Conservation (phyloP, 257 asterid species). For the Solanum commersonii region DNA sequence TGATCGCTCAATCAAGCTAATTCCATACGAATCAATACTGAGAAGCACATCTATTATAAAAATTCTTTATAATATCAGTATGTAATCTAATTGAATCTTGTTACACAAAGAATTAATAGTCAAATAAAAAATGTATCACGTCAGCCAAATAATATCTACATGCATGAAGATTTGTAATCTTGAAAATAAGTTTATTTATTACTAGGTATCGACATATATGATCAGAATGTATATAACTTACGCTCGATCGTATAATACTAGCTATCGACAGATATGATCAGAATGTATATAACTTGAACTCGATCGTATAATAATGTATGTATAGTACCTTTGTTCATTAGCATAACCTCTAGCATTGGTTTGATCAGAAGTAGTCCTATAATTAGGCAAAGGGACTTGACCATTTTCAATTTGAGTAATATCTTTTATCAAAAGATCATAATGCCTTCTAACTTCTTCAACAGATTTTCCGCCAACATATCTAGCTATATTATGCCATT, state of each 20-base stretch:
- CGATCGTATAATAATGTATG: background rate
- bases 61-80: no score
- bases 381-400: constrained; percentile 25
- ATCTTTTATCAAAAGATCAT: constrained; percentile 26
- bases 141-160: background rate
- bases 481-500: constrained; percentile 34
- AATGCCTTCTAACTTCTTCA: constrained; percentile 35
- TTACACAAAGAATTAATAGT: background rate
- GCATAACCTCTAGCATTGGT: constrained; percentile 14
- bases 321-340: constrained; percentile 19
- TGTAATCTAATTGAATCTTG: background rate
- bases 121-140: background rate
- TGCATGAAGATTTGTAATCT: background rate
- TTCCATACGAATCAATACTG: background rate
- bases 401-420: constrained; percentile 28
- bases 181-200: background rate
- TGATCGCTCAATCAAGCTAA: background rate
- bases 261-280: background rate
- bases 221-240: background rate
- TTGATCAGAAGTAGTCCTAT: constrained; percentile 4
- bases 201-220: background rate
- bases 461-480: constrained; percentile 32
- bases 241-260: no score
- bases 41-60: background rate
- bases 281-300: background rate